Evolutionary conservation across 768 basidiomycete genomes (phyloP).

Genomic region (Tricholoma bakamatsutake): DNA sequence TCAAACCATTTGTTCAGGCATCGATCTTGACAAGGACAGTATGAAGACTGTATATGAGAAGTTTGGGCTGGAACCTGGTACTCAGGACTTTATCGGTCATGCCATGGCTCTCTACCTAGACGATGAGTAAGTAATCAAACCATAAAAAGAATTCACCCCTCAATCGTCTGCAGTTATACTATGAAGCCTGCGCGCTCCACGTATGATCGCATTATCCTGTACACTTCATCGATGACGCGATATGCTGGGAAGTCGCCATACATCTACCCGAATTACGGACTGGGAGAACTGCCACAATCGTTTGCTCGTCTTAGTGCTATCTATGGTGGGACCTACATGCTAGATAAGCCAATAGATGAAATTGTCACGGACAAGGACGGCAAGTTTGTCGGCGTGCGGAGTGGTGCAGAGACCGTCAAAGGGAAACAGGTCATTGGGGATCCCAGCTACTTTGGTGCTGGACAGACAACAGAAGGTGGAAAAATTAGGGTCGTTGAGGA

Average conservation of each 20-base stretch:
- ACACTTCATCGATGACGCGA: conserved; percentile 97
- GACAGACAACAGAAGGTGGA: conserved; percentile 55
- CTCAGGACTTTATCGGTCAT: conserved; percentile 98
- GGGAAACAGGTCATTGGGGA: conserved; percentile 98
- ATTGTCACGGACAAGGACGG: conserved; percentile 84
- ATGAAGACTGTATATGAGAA: conserved; percentile 97
- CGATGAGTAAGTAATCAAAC: conserved; percentile 69
- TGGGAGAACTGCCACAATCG: conserved; percentile 97
- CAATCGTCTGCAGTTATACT: conserved; percentile 63
- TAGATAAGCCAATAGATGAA: conserved; percentile 89
- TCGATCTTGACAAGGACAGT: conserved; percentile 83
- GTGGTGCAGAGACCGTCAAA: conserved; percentile 86
- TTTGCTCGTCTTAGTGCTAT: conserved; percentile 98
- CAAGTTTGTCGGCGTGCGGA: conserved; percentile 89
- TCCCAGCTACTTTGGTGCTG: conserved; percentile 93
- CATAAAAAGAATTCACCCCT: not conserved
- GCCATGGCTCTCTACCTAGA: conserved; percentile 98
- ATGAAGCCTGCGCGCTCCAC: conserved; percentile 85
- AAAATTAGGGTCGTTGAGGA: conserved; percentile 89
- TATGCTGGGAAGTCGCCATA: conserved; percentile 96
- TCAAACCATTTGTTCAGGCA: conserved; percentile 39
- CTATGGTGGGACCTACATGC: conserved; percentile 99
- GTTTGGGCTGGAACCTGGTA: conserved; percentile 94
- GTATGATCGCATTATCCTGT: conserved; percentile 93
- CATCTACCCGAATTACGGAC: conserved; percentile 98